Evolutionary conservation across 768 basidiomycete genomes (phyloP).

Genomic region (Mycena chlorophos): DNA sequence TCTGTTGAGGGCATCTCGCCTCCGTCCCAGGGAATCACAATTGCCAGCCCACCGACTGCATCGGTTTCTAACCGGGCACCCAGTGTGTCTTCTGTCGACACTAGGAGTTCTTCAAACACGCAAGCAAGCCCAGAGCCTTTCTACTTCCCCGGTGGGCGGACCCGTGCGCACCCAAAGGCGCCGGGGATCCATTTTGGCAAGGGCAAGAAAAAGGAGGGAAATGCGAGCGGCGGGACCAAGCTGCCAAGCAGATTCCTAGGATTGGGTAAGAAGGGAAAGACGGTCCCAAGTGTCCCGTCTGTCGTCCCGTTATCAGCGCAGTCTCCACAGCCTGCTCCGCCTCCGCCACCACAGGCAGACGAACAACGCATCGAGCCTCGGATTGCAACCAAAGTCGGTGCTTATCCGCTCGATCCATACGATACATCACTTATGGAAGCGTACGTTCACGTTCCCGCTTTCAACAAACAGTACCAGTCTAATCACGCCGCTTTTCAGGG

Average conservation of each 20-base stretch:
- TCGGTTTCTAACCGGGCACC: constrained; percentile 7
- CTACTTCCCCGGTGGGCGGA: constrained; percentile 17
- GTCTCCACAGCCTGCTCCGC: background rate
- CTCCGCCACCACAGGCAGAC: background rate
- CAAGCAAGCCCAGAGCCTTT: constrained; percentile 2
- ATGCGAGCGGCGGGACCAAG: background rate
- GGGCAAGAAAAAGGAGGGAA: constrained; percentile 19
- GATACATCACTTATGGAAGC: constrained; percentile 22
- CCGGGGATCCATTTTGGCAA: constrained; percentile 14
- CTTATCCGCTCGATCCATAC: constrained; percentile 27
- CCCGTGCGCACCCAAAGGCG: constrained; percentile 22
- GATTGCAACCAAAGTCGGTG: constrained; percentile 19
- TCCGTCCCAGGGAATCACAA: too few relatives aligned
- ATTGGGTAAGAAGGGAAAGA: constrained; percentile 7
- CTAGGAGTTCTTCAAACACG: background rate
- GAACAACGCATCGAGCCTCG: background rate
- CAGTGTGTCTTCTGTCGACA: background rate
- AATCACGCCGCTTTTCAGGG: constrained; percentile 33
- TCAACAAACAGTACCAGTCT: background rate
- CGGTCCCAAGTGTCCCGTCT: background rate
- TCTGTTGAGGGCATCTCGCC: background rate
- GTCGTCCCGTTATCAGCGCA: background rate
- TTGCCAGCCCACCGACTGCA: too few relatives aligned
- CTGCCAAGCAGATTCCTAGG: constrained; percentile 8
- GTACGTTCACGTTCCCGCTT: constrained; percentile 8